Evolutionary conservation across 441 rosid species (phyloP), one percentile per base, ranked within the genome.

Genomic region (Capsella rubella): DNA sequence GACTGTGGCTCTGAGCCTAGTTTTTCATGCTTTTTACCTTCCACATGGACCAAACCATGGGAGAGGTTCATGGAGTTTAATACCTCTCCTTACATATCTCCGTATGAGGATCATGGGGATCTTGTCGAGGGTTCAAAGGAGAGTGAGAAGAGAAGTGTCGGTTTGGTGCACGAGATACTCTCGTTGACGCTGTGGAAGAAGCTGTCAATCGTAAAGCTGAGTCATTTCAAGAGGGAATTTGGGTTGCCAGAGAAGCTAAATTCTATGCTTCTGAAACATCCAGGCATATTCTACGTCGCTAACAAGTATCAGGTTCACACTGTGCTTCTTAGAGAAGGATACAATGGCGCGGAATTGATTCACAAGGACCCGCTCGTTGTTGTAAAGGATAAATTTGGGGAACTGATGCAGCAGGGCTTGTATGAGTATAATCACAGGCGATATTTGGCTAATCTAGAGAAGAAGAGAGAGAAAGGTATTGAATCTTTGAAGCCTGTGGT

Each of bases 391-490:
- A 92, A 87, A 75, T 90, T 85, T 71, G 97, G 97, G 51, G 97
- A 89, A 45, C 49, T 94, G 83, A 89, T 95, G 97, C 91, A 89
- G 76, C 97, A 90, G 67, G 99, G 99, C 8, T 88, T 86, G 62
- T 86, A 87, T 79, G 97, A 90, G 74, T 86, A 84, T 66, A 89
- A 92, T 66, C 83, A 61, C 27, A 87, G 97, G 70, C 85, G 75
- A 32, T 56, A 61, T 73, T 56, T 85, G 54, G 67, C 67, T 67
- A 94, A 94, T 78, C 27, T 85, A 63, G 97, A 93, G 75, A 91
- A 83, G 82, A 84, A 81, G 73, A 87, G 71, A 84, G 87, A 81
- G 78, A 86, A 82, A 74, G 84, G 86, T 72, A 77, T 85, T 37
- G 76, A 25, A 67, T 67, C 66, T 27, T 69, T 72, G 18, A 84